Percentiles rank a stretch among this genome's conserved stretches.
These are phyloP conservation scores for Saccharum hybrid DNA, from an alignment of 202 grass and related monocot species.

Conservation along the genomic window DNA sequence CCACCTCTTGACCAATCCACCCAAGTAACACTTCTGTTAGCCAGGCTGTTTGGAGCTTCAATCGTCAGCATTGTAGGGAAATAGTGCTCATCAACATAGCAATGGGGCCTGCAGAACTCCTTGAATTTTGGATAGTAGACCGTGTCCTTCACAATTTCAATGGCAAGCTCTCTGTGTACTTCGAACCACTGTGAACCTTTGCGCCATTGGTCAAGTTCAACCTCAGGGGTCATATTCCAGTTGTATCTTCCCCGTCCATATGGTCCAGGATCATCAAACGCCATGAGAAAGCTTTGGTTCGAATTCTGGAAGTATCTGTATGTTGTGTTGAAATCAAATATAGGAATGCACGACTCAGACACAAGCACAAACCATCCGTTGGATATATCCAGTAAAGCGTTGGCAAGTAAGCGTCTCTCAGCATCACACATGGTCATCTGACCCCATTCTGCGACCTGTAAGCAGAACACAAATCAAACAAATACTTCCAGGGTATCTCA, in stretches of 20 bases:
- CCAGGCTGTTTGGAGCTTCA: constrained; percentile 71
- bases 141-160: constrained; percentile 67
- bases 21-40: constrained; percentile 85
- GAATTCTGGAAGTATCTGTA: constrained; percentile 76
- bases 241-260: constrained; percentile 89
- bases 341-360: constrained; percentile 87
- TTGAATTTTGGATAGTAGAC: constrained; percentile 89
- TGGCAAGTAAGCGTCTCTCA: constrained; percentile 83
- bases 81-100: constrained; percentile 96
- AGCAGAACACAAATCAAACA: constrained; percentile 39
- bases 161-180: constrained; percentile 64
- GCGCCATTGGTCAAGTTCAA: constrained; percentile 83
- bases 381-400: constrained; percentile 82
- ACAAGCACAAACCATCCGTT: constrained; percentile 92
- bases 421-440: constrained; percentile 96
- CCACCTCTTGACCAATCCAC: constrained; percentile 97
- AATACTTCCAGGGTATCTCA: constrained; percentile 28
- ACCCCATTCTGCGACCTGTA: constrained; percentile 87
- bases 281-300: constrained; percentile 70
- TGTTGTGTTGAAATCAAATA: constrained; percentile 84
- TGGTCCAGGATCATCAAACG: constrained; percentile 75
- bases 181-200: constrained; percentile 98
- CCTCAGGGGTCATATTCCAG: constrained; percentile 81
- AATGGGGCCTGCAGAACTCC: constrained; percentile 78
- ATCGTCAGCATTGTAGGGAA: constrained; percentile 89